Evolutionary conservation across 805 yeast genomes (phyloP), one percentile per base, ranked within the genome.

Genomic region (Metschnikowia reukaufii): DNA sequence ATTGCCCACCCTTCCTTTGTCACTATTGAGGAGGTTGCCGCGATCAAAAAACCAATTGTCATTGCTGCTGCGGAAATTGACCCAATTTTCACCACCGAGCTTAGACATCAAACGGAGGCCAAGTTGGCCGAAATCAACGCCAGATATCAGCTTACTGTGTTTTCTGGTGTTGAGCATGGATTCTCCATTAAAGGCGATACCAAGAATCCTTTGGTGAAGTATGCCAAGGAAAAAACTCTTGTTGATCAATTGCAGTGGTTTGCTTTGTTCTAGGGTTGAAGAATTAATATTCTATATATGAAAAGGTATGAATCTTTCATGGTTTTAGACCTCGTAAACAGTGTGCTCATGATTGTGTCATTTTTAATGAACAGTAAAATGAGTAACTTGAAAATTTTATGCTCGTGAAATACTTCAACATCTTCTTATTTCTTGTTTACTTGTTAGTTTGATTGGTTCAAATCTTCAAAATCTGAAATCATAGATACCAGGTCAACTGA

Each of bases 1-100:
- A 66, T 80, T 52, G 94, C 94, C 7, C 97, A 91, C 66, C 97
- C 97, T 5, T 84, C 95, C 2, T 76, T 84, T 50, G 83, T 87
- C 13, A 50, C 74, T 10, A 74, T 76, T 29, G 90, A 81, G 32
- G 95, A 86, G 59, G 74, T 88, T 39, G 78, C 73, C 43, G 77
- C 70, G 1, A 63, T 91, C 55, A 79, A 74, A 53, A 68, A 66
- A 50, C 96, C 96, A 17, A 36, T 91, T 23, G 54, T 83, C 52
- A 82, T 90, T 54, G 74, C 87, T 17, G 87, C 87, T 45, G 95
- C 96, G 40, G 88, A 87, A 68, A 64, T 52, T 15, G 97, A 91
- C 63, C 42, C 58, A 0, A 68, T 76, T 42, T 91, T 84, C 77
- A 61, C 89, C 2, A 64, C 64, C 0, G 94, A 87, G 44, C 67